Percentiles rank a stretch among this genome's conserved stretches.
phyloP scores from a whole-genome alignment of 2,329 filamentous ascomycete species.

The Penicillium sclerotigenum region DNA sequence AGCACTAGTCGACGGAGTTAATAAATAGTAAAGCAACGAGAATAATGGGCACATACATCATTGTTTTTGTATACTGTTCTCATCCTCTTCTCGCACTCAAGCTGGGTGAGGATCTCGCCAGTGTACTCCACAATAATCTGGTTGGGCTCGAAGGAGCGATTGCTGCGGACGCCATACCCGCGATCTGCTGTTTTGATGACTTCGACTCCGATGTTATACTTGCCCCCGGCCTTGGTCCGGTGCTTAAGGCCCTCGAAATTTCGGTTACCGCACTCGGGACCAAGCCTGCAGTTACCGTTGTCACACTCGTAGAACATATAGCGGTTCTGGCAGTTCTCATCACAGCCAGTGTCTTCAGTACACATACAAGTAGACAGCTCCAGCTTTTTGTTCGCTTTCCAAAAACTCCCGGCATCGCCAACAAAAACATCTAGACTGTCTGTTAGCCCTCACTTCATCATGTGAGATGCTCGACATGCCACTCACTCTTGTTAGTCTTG shows the following conservation, averaged over 20 bases:
- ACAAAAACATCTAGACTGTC: slow-evolving; percentile 74
- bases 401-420: slow-evolving; percentile 73
- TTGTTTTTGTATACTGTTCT: slow-evolving; percentile 90
- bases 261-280: slow-evolving; percentile 78
- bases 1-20: slow-evolving; percentile 61
- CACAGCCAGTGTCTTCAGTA: slow-evolving; percentile 73
- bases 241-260: slow-evolving; percentile 77
- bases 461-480: background rate
- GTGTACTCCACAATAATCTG: slow-evolving; percentile 99
- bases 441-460: slow-evolving; percentile 29
- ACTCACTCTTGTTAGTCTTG: slow-evolving; percentile 84
- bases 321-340: slow-evolving; percentile 86
- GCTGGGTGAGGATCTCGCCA: slow-evolving; percentile 93
- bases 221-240: slow-evolving; percentile 72
- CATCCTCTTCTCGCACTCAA: slow-evolving; percentile 91
- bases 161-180: slow-evolving; percentile 87
- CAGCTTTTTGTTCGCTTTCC: slow-evolving; percentile 74
- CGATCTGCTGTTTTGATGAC: slow-evolving; percentile 86
- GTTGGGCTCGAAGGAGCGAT: slow-evolving; percentile 78
- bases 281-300: slow-evolving; percentile 78
- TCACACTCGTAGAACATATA: slow-evolving; percentile 99
- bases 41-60: slow-evolving; percentile 58
- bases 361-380: slow-evolving; percentile 78
- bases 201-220: slow-evolving; percentile 90
- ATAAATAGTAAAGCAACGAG: background rate